Evolutionary conservation across 2,329 filamentous ascomycete genomes (phyloP), one percentile per base, ranked within the genome.

Genomic region (Ceratocystis colombiana): DNA sequence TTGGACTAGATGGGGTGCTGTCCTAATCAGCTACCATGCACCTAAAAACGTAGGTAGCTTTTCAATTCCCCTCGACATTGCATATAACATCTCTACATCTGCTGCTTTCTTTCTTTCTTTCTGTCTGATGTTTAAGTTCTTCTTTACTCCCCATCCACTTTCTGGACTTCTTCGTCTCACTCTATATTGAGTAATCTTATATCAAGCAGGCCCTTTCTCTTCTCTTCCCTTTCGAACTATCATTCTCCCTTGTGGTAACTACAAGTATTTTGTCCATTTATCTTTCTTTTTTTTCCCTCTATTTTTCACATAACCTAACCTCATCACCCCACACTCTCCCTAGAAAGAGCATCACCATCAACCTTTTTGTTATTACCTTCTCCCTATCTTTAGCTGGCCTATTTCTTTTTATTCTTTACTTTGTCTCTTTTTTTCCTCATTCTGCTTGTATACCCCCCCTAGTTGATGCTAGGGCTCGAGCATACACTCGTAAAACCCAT

Each of bases 311-410:
- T 45, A 20, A 28, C 25, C 46, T 50, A 5, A n/a, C 50, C 5
- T 25, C 50, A 59, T n/a, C 30, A 59, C 55, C 17, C 17, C 55
- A 37, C 12, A 30, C 25, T 17, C 55, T 59, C 55, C 55, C 55
- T 59, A 7, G 28, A 17, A 15, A 25, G 55, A n/a, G 28, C 33
- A 59, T 59, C 55, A 59, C 33, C 30, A 59, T 59, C 15, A 59
- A 59, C 4, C 55, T 37, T 20, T 22, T 59, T 33, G 55, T 12
- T n/a, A 25, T 17, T 33, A 17, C 12, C n/a, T 28, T 37, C 15
- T 59, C 55, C 55, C 55, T 59, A 33, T 59, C 15, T 33, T 59
- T 59, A n/a, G 55, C 55, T 59, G 55, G 55, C 22, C 20, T 53
- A 25, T 30, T 3, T 17, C 3, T 25, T 55, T 55, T 55, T 53